Percentiles rank a stretch among this genome's conserved stretches.
Conservation (phyloP, 2,329 filamentous ascomycete species). For the Exophiala sideris region DNA sequence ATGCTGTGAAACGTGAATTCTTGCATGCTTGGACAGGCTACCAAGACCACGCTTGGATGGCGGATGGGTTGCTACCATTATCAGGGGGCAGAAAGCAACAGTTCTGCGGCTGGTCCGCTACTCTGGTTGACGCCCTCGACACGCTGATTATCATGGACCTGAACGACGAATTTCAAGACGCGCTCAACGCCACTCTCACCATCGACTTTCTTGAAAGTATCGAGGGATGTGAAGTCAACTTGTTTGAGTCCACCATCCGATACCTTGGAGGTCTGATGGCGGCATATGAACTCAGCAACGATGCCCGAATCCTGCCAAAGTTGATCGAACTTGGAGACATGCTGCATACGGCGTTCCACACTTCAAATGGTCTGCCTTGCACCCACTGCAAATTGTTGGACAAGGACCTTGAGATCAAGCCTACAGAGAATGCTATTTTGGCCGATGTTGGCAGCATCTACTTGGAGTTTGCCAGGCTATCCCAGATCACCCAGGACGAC, state of each 20-base stretch:
- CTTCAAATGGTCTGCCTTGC: slow-evolving; percentile 30
- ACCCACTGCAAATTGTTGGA: slow-evolving; percentile 9
- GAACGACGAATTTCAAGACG: slow-evolving; percentile 54
- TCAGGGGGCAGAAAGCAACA: slow-evolving; percentile 5
- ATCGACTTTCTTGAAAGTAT: slow-evolving; percentile 52
- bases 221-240: slow-evolving; percentile 34
- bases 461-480: slow-evolving; percentile 19
- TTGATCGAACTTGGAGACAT: slow-evolving; percentile 54
- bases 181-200: slow-evolving; percentile 49
- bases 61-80: slow-evolving; percentile 9
- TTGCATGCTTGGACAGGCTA: slow-evolving; percentile 13
- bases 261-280: slow-evolving; percentile 53
- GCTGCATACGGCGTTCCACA: slow-evolving; percentile 47
- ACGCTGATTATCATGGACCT: slow-evolving; percentile 63
- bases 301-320: slow-evolving; percentile 49
- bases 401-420: not conserved
- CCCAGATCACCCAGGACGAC: slow-evolving; percentile 36
- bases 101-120: slow-evolving; percentile 49
- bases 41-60: slow-evolving; percentile 15
- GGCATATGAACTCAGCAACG: slow-evolving; percentile 52
- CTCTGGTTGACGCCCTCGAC: slow-evolving; percentile 59
- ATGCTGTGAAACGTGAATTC: slow-evolving; percentile 14
- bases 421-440: slow-evolving; percentile 4
- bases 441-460: slow-evolving; percentile 18
- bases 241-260: slow-evolving; percentile 54